These are phyloP conservation scores for Acaromyces ingoldii DNA, from an alignment of 1,284 basidiomycete genomes.

Conservation along the genomic window DNA sequence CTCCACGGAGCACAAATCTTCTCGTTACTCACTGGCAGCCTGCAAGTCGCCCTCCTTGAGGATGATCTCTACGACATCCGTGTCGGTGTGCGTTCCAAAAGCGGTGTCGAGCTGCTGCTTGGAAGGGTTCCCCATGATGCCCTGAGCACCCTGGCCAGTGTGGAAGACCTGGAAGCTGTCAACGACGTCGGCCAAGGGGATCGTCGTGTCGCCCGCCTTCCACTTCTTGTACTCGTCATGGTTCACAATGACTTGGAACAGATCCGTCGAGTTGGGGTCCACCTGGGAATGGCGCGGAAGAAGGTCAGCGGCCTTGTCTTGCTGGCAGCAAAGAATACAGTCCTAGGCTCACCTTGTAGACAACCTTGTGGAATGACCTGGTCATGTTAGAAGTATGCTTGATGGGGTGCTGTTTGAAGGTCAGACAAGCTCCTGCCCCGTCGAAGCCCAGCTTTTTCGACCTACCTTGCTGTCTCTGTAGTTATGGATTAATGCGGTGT, in stretches of 20 bases:
- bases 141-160: constrained; percentile 52
- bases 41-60: constrained; percentile 49
- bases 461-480: too few relatives aligned
- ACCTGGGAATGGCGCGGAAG: constrained; percentile 28
- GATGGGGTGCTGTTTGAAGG: too few relatives aligned
- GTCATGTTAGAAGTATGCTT: neutral
- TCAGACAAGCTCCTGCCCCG: too few relatives aligned
- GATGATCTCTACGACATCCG: constrained; percentile 46
- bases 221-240: constrained; percentile 50
- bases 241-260: constrained; percentile 52
- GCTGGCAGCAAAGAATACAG: neutral
- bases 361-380: constrained; percentile 37
- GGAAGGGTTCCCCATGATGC: constrained; percentile 49
- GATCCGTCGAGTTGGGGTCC: constrained; percentile 51
- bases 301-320: neutral
- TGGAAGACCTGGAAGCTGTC: constrained; percentile 53
- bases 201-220: constrained; percentile 51
- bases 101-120: constrained; percentile 51
- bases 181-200: constrained; percentile 52
- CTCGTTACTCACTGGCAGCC: constrained; percentile 19
- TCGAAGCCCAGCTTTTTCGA: too few relatives aligned
- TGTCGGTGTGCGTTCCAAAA: constrained; percentile 48
- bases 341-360: constrained; percentile 25
- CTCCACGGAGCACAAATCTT: too few relatives aligned
- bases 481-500: too few relatives aligned